A percentile compares a stretch with the other conserved stretches of the same genome.
These are phyloP conservation scores for Trichosporon sp. DNA, from an alignment of 1,284 basidiomycete genomes.

Conservation along the genomic window DNA sequence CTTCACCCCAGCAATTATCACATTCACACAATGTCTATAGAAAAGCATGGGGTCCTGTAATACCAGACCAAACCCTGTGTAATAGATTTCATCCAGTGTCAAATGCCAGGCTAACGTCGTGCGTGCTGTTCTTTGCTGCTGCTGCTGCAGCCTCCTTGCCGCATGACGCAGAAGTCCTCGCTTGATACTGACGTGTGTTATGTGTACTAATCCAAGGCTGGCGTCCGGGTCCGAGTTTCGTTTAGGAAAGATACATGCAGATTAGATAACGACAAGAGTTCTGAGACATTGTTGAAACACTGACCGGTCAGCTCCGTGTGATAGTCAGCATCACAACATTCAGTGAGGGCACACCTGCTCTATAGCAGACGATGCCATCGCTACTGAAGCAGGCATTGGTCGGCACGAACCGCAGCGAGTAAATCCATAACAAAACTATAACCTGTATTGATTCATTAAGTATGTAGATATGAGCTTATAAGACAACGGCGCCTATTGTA, in stretches of 20 bases:
- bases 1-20: slow-evolving; percentile 9
- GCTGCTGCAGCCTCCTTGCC: neutral
- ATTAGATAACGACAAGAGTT: neutral
- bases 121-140: slow-evolving; percentile 1
- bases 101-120: slow-evolving; percentile 11
- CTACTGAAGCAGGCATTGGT: no score
- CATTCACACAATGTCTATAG: slow-evolving; percentile 11
- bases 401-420: no score
- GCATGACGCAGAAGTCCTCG: neutral
- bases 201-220: neutral
- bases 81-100: neutral
- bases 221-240: neutral
- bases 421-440: no score
- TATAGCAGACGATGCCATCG: no score
- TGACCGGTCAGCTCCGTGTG: neutral
- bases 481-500: neutral
- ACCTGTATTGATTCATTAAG: no score
- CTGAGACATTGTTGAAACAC: neutral
- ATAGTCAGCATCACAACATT: no score
- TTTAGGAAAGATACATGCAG: neutral
- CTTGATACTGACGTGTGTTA: neutral
- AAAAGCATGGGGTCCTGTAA: slow-evolving; percentile 1
- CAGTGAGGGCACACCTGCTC: no score
- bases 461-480: neutral
- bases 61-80: slow-evolving; percentile 1